Conservation (phyloP, 2,329 filamentous ascomycete species). For the Claviceps quebecensis region DNA sequence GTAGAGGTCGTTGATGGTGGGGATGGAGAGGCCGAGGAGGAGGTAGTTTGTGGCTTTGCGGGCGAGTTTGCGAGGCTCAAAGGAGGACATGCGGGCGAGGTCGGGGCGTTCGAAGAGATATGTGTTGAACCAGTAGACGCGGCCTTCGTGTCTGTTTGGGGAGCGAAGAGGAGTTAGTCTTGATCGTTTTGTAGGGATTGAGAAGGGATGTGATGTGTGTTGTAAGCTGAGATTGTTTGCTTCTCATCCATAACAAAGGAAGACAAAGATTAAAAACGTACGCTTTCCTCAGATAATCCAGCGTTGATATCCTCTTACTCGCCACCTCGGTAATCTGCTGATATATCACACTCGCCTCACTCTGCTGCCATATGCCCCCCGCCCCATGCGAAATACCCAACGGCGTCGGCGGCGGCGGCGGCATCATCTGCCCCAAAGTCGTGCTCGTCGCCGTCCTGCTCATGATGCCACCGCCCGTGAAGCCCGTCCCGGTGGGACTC, state of each 20-base stretch:
- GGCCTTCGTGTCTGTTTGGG: constrained; percentile 63
- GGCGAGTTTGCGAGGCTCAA: constrained; percentile 69
- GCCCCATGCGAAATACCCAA: constrained; percentile 2
- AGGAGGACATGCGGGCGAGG: constrained; percentile 69
- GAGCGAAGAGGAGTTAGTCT: background rate
- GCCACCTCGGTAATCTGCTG: constrained; percentile 70
- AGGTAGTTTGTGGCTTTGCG: constrained; percentile 89
- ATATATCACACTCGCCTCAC: constrained; percentile 35
- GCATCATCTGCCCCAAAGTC: constrained; percentile 7
- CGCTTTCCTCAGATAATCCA: constrained; percentile 89
- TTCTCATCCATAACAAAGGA: background rate
- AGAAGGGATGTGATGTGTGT: too few relatives aligned
- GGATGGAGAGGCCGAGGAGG: constrained; percentile 80
- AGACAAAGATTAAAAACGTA: constrained; percentile 30
- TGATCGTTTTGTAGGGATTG: too few relatives aligned
- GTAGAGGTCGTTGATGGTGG: constrained; percentile 78
- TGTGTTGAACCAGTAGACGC: constrained; percentile 97
- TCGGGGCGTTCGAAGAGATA: constrained; percentile 78
- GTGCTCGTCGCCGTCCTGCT: constrained; percentile 5
- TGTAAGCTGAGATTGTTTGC: background rate
- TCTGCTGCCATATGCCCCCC: constrained; percentile 21
- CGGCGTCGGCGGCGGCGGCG: constrained; percentile 13
- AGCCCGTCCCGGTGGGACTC: constrained; percentile 9
- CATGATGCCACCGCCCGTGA: constrained; percentile 2
- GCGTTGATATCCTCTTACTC: constrained; percentile 82